Percentiles rank a stretch among this genome's conserved stretches.
phyloP scores from a whole-genome alignment of 2,329 filamentous ascomycete species.

The Dothistroma pini region DNA sequence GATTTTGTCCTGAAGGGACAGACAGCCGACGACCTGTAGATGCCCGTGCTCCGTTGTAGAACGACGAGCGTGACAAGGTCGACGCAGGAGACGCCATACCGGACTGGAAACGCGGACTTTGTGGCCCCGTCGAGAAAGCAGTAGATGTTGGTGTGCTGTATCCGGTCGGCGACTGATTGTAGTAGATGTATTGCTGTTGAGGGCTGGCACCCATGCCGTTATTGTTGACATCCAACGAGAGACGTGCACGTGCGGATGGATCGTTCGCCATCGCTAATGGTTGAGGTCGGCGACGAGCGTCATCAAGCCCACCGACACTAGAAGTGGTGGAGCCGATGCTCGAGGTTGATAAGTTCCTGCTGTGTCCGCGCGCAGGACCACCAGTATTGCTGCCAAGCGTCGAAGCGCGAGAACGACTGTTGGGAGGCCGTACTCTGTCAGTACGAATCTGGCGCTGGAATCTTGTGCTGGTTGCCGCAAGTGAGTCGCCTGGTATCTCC shows the following conservation, averaged over 20 bases:
- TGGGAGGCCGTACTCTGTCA: conserved; percentile 73
- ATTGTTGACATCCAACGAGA: conserved; percentile 62
- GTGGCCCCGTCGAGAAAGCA: conserved; percentile 72
- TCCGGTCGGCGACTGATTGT: conserved; percentile 67
- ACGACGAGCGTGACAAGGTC: conserved; percentile 64
- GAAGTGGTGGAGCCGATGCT: conserved; percentile 77
- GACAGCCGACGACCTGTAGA: conserved; percentile 69
- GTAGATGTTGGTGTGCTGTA: conserved; percentile 81
- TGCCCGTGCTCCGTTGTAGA: conserved; percentile 66
- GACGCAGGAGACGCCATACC: conserved; percentile 69
- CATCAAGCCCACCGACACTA: conserved; percentile 62
- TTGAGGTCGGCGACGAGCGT: conserved; percentile 68
- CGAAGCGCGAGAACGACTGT: conserved; percentile 68
- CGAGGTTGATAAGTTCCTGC: conserved; percentile 79
- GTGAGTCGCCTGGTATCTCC: conserved; percentile 88
- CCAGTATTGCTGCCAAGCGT: conserved; percentile 67
- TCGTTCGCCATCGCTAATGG: conserved; percentile 75
- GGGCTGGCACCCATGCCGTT: conserved; percentile 59
- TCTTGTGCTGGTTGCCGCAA: conserved; percentile 85
- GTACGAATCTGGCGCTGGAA: conserved; percentile 91
- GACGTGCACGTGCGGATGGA: conserved; percentile 55
- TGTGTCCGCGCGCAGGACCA: conserved; percentile 71
- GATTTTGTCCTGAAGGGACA: conserved; percentile 71
- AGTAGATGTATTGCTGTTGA: conserved; percentile 59
- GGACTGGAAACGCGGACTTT: conserved; percentile 71